A percentile compares a stretch with the other conserved stretches of the same genome.
These are phyloP conservation scores for Pecoramyces ruminantium DNA, from an alignment of 192 early-diverging fungal genomes.

Conservation along the genomic window DNA sequence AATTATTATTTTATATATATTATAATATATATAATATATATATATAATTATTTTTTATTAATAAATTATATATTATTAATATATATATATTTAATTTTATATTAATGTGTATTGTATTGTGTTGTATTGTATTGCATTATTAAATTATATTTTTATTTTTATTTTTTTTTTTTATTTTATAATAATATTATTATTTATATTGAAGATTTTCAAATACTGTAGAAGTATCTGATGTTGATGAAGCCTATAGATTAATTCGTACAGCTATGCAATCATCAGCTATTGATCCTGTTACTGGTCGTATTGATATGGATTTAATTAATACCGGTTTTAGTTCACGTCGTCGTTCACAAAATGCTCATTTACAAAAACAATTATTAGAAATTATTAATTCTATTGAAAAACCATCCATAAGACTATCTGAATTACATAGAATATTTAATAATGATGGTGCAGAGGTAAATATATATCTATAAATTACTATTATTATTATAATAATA, in stretches of 20 bases:
- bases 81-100: not conserved
- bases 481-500: no score
- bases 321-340: conserved; percentile 71
- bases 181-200: not conserved
- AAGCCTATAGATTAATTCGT: conserved; percentile 67
- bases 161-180: not conserved
- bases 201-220: conserved; percentile 52
- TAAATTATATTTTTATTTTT: not conserved
- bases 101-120: no score
- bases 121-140: no score
- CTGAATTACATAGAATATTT: not conserved
- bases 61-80: not conserved
- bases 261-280: conserved; percentile 81
- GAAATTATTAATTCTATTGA: not conserved
- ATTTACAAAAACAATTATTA: not conserved
- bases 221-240: conserved; percentile 64
- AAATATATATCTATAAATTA: not conserved
- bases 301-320: conserved; percentile 84
- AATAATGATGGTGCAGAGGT: not conserved
- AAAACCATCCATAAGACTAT: not conserved
- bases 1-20: no score
- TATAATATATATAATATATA: no score
- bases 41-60: conserved; percentile 2
- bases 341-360: not conserved
- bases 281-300: conserved; percentile 82